These are phyloP conservation scores for Phytophthora rubi DNA, from an alignment of 352 stramenopile species.

Conservation along the genomic window DNA sequence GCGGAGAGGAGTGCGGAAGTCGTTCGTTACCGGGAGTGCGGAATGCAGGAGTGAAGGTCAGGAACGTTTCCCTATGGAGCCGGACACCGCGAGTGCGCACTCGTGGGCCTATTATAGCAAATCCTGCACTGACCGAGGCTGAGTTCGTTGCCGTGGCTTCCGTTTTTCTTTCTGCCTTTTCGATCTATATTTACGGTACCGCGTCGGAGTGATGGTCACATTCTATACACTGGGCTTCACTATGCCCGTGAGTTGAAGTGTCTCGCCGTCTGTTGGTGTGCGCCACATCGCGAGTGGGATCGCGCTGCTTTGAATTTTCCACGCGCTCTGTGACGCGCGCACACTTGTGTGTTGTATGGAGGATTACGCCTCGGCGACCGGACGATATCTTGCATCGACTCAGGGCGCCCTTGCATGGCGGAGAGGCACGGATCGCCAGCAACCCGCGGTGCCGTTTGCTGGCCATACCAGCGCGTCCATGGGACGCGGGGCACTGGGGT, in stretches of 20 bases:
- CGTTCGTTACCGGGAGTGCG: conserved; percentile 22
- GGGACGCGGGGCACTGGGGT: not conserved
- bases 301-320: conserved; percentile 17
- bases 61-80: conserved; percentile 26
- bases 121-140: conserved; percentile 33
- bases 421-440: not conserved
- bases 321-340: not conserved
- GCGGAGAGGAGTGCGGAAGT: conserved; percentile 24
- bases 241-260: conserved; percentile 41
- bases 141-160: conserved; percentile 25
- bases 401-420: not conserved
- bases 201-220: conserved; percentile 18
- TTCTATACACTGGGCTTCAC: conserved; percentile 16
- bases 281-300: conserved; percentile 9
- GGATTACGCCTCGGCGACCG: not conserved
- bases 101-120: conserved; percentile 35
- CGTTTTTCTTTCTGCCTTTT: conserved; percentile 43
- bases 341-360: not conserved
- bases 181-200: conserved; percentile 11
- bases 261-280: conserved; percentile 19
- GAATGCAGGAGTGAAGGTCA: conserved; percentile 41
- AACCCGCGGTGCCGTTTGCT: not conserved
- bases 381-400: not conserved
- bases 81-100: conserved; percentile 21
- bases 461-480: not conserved